Evolutionary conservation across 2,329 filamentous ascomycete genomes (phyloP), one percentile per base, ranked within the genome.

Genomic region (Colletotrichum sp.): DNA sequence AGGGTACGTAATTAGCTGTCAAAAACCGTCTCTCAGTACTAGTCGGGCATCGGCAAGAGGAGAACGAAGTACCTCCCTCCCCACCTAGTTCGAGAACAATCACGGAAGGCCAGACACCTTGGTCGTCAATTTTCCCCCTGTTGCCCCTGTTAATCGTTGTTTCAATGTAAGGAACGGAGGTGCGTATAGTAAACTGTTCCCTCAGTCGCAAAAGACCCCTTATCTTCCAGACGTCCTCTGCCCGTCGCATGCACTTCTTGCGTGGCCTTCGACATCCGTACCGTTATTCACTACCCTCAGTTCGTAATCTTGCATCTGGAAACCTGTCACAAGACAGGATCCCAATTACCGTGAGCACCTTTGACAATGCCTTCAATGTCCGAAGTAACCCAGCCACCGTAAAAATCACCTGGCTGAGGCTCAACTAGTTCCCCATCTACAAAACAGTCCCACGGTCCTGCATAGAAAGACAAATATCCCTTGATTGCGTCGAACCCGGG

Each of bases 351-450:
- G 71, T 83, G 82, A 60, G 80, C 81, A 15, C 85, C 86, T 81
- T 88, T 88, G 74, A 88, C 84, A 63, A 88, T 86, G 34, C 90
- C 89, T 78, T 89, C 88, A 76, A 93, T 87, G 73, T 93, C 91
- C 76, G 87, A 88, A 65, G 90, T 92, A 76, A 91, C 89, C 91
- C 92, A 93, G 4, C 91, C 91, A 28, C 92, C 91, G 82, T 92
- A 93, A 78, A 92, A 93, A 78, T 93, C 91, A 9, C 90, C 90
- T 18, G 89, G 90, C 83, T 92, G 90, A 52, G 90, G 84, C 81
- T 89, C 85, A 24, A 92, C 91, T 79, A 86, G 86, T 81, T 93
- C 91, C 12, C 90, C 90, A 81, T 93, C 90, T 6, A 92, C 91
- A 81, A 86, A 91, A 79, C 91, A 93, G 74, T 92, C 88, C 91